These are phyloP conservation scores for Austroboletus novae-zelandiae DNA, from an alignment of 1,284 basidiomycete species.

Conservation along the genomic window DNA sequence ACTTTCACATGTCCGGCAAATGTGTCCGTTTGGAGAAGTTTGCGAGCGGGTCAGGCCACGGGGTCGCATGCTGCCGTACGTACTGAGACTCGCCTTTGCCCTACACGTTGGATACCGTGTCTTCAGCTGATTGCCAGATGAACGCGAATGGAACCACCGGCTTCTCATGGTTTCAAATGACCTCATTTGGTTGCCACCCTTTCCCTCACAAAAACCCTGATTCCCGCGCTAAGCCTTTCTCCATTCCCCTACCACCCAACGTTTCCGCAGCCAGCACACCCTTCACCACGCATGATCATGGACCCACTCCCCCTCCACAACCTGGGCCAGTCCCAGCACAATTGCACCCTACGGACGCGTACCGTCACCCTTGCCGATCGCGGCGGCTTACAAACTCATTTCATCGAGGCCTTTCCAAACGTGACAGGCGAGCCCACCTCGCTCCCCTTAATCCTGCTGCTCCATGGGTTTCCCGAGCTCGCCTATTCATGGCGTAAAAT, in stretches of 20 bases:
- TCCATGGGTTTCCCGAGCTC: conserved; percentile 67
- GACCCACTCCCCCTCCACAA: conserved; percentile 10
- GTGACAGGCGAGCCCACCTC: conserved; percentile 22
- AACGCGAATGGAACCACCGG: neutral
- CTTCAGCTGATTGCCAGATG: neutral
- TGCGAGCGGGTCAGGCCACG: neutral
- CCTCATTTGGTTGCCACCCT: neutral
- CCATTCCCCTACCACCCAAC: neutral
- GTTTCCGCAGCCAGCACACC: neutral
- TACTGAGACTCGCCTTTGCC: neutral
- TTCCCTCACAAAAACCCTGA: neutral
- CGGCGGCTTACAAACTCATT: conserved; percentile 47
- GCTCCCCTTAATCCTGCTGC: conserved; percentile 50
- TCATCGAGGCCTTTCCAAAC: conserved; percentile 46
- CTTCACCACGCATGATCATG: conserved; percentile 8
- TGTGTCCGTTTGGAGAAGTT: too few species aligned
- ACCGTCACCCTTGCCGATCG: conserved; percentile 21
- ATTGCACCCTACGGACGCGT: conserved; percentile 17
- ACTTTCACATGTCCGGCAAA: conserved; percentile 3
- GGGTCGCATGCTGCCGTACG: conserved; percentile 13
- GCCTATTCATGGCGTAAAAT: conserved; percentile 63
- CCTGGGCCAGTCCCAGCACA: conserved; percentile 4
- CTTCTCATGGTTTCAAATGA: conserved; percentile 9
- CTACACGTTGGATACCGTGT: neutral
- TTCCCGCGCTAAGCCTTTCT: neutral